These are phyloP conservation scores for Trichothecium roseum DNA, from an alignment of 2,329 filamentous ascomycete genomes.

Conservation along the genomic window DNA sequence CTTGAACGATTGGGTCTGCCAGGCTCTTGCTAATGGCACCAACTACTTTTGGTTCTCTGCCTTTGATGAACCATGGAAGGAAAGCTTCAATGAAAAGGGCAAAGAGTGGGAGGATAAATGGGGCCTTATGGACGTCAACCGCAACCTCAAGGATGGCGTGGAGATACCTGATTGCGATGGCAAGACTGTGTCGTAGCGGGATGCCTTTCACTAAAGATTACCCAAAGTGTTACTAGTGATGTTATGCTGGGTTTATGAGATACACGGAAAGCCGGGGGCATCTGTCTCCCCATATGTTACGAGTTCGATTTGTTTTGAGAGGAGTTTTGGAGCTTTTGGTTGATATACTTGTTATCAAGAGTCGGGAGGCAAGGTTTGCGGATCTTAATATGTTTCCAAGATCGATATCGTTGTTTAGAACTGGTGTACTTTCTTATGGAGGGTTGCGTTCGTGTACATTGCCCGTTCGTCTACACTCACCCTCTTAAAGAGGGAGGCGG, in stretches of 20 bases:
- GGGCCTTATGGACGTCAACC: conserved; percentile 79
- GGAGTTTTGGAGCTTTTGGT: background rate
- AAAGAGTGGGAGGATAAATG: conserved; percentile 92
- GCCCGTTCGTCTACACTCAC: no score
- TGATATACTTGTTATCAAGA: no score
- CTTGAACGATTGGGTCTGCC: conserved; percentile 77
- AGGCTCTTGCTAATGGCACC: conserved; percentile 68
- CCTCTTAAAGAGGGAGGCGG: no score
- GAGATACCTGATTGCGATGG: conserved; percentile 82
- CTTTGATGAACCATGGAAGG: conserved; percentile 96
- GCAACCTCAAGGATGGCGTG: conserved; percentile 74
- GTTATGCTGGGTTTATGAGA: background rate
- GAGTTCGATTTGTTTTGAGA: background rate
- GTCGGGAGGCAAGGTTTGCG: no score
- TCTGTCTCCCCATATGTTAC: background rate
- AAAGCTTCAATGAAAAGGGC: conserved; percentile 53
- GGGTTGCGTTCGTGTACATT: no score
- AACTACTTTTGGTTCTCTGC: conserved; percentile 97
- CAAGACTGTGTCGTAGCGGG: conserved; percentile 41
- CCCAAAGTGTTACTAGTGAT: background rate
- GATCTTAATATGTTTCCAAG: no score
- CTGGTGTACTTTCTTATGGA: no score
- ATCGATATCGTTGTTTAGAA: no score
- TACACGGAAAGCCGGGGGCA: background rate
- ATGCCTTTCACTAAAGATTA: background rate